Percentiles rank a stretch among this genome's conserved stretches.
These are phyloP conservation scores for Kentomonas sorsogonicus DNA, from an alignment of 208 protist species.

Conservation along the genomic window DNA sequence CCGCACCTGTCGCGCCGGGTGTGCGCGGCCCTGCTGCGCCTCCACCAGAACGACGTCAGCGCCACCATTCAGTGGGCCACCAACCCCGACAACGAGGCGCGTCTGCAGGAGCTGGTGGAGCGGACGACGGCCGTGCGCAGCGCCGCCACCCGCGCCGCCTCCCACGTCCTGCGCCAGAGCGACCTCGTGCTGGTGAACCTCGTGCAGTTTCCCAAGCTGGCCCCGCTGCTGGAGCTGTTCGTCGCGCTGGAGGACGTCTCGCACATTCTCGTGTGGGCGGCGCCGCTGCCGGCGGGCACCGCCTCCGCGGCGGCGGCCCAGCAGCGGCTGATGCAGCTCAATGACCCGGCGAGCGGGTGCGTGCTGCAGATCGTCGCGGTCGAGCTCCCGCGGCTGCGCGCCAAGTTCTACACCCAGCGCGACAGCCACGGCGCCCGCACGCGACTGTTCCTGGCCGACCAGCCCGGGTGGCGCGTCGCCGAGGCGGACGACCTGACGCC, in stretches of 20 bases:
- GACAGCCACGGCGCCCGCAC: constrained; percentile 36
- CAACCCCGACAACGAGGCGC: constrained; percentile 13
- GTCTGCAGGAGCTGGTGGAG: constrained; percentile 9
- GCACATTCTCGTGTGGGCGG: constrained; percentile 82
- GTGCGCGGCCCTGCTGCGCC: constrained; percentile 23
- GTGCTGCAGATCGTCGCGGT: constrained; percentile 60
- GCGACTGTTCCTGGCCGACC: constrained; percentile 68
- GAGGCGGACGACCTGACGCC: constrained; percentile 32
- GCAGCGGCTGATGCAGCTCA: too few species aligned
- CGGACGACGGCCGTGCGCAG: background rate
- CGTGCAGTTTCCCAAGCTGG: constrained; percentile 24
- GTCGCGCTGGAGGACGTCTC: constrained; percentile 75
- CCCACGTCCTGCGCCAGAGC: constrained; percentile 4
- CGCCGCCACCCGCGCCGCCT: constrained; percentile 1
- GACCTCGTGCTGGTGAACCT: constrained; percentile 49
- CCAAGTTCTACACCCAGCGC: constrained; percentile 61
- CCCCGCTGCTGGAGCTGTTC: constrained; percentile 45
- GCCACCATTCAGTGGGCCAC: constrained; percentile 21
- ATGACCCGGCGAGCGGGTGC: too few species aligned
- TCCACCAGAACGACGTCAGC: constrained; percentile 20
- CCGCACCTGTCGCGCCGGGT: constrained; percentile 27
- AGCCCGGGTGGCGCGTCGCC: constrained; percentile 67
- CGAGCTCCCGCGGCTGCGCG: constrained; percentile 88
- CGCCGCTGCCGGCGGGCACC: background rate
- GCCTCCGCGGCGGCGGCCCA: constrained; percentile 2